Conservation (phyloP, 805 yeast genomes). For the Priceomyces medius region DNA sequence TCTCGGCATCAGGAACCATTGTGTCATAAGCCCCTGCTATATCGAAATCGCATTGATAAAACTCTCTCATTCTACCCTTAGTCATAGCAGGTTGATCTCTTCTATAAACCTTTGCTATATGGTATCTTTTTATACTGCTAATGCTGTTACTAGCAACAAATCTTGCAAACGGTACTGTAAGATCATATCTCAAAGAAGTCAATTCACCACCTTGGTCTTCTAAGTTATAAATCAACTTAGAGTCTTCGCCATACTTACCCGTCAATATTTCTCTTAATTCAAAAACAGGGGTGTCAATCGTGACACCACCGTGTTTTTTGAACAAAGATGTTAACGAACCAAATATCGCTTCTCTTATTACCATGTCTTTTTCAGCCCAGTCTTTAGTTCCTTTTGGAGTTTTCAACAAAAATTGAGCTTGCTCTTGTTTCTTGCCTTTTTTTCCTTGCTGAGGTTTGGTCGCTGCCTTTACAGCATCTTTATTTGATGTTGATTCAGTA, state of each 20-base stretch:
- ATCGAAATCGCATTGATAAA: slow-evolving; percentile 98
- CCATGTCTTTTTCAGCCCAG: slow-evolving; percentile 98
- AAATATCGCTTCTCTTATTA: slow-evolving; percentile 86
- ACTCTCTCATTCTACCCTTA: slow-evolving; percentile 99
- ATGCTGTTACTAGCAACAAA: slow-evolving; percentile 95
- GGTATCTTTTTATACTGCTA: slow-evolving; percentile 87
- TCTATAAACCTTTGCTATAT: slow-evolving; percentile 97
- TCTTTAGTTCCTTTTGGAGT: slow-evolving; percentile 97
- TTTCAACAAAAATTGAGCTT: slow-evolving; percentile 69
- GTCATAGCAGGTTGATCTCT: slow-evolving; percentile 99
- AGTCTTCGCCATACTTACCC: slow-evolving; percentile 98
- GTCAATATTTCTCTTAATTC: slow-evolving; percentile 93
- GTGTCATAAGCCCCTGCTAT: slow-evolving; percentile 89
- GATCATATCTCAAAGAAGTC: slow-evolving; percentile 90
- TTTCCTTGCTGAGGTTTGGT: slow-evolving; percentile 13
- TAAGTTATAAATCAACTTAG: slow-evolving; percentile 90
- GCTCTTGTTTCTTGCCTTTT: slow-evolving; percentile 44
- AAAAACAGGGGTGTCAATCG: slow-evolving; percentile 97
- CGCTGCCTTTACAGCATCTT: slow-evolving; percentile 2
- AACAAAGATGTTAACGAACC: slow-evolving; percentile 68
- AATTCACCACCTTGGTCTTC: slow-evolving; percentile 99
- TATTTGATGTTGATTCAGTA: slow-evolving; percentile 9
- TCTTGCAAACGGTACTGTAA: slow-evolving; percentile 98
- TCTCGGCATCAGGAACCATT: slow-evolving; percentile 97
- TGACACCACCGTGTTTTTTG: slow-evolving; percentile 96